Evolutionary conservation across 768 basidiomycete species (phyloP).

Genomic region (Serendipita sp.): DNA sequence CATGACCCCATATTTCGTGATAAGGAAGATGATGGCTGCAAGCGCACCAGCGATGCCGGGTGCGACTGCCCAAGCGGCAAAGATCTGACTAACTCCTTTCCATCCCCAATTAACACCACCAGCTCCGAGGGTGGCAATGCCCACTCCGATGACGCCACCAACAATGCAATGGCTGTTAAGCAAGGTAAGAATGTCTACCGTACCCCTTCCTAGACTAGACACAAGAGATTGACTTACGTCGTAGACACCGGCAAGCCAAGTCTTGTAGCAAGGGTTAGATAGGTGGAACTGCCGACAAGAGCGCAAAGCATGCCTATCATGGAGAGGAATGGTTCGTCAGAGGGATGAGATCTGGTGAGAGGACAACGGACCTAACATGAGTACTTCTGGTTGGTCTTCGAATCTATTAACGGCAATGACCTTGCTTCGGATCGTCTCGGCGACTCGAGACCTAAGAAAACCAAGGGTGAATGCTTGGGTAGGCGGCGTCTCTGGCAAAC

Average conservation of each 20-base stretch:
- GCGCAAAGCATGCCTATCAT: constrained; percentile 23
- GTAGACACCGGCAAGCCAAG: constrained; percentile 27
- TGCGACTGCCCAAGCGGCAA: constrained; percentile 19
- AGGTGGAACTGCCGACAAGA: constrained; percentile 18
- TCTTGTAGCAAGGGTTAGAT: constrained; percentile 21
- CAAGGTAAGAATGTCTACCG: not conserved
- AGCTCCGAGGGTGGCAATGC: constrained; percentile 23
- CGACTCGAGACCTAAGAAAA: constrained; percentile 19
- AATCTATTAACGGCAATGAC: constrained; percentile 23
- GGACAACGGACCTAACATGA: constrained; percentile 18
- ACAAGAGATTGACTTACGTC: not conserved
- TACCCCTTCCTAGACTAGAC: not conserved
- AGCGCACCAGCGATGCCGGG: constrained; percentile 23
- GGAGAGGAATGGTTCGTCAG: not conserved
- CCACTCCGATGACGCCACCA: constrained; percentile 27
- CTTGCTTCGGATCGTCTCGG: constrained; percentile 28
- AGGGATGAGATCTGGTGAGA: too few relatives aligned
- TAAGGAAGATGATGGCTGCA: constrained; percentile 20
- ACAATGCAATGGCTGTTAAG: constrained; percentile 26
- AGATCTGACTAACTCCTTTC: constrained; percentile 26
- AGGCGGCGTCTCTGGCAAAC: not conserved
- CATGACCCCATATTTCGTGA: constrained; percentile 23
- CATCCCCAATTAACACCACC: constrained; percentile 28
- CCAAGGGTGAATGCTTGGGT: not conserved
- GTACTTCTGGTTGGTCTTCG: constrained; percentile 23